Percentiles rank a stretch among this genome's conserved stretches.
These are phyloP conservation scores for Eragrostis curvula DNA, from an alignment of 176 grass and related monocot genomes.

Conservation along the genomic window DNA sequence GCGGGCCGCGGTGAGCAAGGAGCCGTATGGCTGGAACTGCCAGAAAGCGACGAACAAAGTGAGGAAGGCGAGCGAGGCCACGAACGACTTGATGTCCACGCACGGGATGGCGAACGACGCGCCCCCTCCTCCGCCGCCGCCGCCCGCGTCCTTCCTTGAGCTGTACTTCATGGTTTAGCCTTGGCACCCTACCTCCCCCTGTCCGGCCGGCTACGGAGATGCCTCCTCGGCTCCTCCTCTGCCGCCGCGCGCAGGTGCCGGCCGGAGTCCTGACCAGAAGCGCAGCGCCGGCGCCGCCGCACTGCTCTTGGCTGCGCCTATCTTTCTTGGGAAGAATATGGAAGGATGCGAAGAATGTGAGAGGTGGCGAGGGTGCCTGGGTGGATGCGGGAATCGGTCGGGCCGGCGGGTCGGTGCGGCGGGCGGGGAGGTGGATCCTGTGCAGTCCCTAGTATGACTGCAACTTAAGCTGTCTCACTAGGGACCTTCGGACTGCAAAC, in stretches of 20 bases:
- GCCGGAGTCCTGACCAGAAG: too few relatives aligned
- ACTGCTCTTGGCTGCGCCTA: not conserved
- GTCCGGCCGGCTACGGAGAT: not conserved
- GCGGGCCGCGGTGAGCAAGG: slow-evolving; percentile 46
- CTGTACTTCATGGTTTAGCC: slow-evolving; percentile 49
- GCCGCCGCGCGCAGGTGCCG: not conserved
- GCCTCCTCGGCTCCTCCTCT: not conserved
- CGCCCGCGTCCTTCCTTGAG: slow-evolving; percentile 52
- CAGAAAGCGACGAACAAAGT: slow-evolving; percentile 76
- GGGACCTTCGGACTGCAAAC: too few relatives aligned
- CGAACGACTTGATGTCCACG: slow-evolving; percentile 78
- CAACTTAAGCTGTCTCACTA: too few relatives aligned
- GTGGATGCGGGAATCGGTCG: slow-evolving; percentile 10
- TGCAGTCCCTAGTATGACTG: too few relatives aligned
- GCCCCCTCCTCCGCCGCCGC: slow-evolving; percentile 45
- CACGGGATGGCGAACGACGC: slow-evolving; percentile 50
- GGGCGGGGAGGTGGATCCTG: too few relatives aligned
- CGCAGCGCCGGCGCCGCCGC: not conserved
- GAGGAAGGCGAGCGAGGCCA: slow-evolving; percentile 69
- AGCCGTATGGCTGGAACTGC: slow-evolving; percentile 89
- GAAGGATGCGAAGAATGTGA: not conserved
- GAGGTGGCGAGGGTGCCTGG: not conserved
- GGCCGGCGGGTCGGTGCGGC: not conserved
- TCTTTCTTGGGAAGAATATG: slow-evolving; percentile 27
- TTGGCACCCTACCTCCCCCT: too few relatives aligned